phyloP scores from a whole-genome alignment of 768 basidiomycete species.

The Chalciporus pseudorubinellus region DNA sequence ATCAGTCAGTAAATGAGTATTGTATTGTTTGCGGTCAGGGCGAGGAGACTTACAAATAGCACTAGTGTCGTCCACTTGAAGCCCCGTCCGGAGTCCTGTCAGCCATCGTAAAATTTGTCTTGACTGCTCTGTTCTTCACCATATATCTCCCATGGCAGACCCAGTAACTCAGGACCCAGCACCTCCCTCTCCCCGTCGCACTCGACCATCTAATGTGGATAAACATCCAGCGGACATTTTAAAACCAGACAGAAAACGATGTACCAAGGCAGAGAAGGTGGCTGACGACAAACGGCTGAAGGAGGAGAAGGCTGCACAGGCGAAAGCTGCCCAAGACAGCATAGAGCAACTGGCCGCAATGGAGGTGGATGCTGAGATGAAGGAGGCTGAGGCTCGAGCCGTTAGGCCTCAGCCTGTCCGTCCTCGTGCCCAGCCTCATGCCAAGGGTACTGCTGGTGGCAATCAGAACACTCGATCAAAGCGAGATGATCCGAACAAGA shows the following conservation, averaged over 20 bases:
- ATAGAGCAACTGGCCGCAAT: not conserved
- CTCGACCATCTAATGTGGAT: not conserved
- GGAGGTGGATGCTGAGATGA: not conserved
- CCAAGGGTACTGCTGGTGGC: not conserved
- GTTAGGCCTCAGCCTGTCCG: not conserved
- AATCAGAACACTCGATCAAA: not conserved
- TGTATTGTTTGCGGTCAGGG: not conserved
- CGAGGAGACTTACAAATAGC: too few relatives aligned
- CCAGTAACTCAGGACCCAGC: not conserved
- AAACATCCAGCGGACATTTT: constrained; percentile 7
- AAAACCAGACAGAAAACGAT: not conserved
- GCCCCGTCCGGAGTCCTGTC: too few relatives aligned
- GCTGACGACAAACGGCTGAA: constrained; percentile 3
- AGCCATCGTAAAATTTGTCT: too few relatives aligned
- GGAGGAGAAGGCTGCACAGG: constrained; percentile 1
- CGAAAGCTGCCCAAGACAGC: not conserved
- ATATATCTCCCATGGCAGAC: too few relatives aligned
- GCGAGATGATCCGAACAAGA: not conserved
- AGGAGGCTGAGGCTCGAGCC: not conserved
- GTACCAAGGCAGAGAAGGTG: constrained; percentile 10
- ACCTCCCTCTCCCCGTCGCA: not conserved
- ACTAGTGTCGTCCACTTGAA: too few relatives aligned
- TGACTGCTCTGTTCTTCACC: too few relatives aligned
- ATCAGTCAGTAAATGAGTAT: not conserved
- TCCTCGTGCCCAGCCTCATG: not conserved